phyloP scores from a whole-genome alignment of 306 rosid genomes.

The Lathyrus tuberosus region DNA sequence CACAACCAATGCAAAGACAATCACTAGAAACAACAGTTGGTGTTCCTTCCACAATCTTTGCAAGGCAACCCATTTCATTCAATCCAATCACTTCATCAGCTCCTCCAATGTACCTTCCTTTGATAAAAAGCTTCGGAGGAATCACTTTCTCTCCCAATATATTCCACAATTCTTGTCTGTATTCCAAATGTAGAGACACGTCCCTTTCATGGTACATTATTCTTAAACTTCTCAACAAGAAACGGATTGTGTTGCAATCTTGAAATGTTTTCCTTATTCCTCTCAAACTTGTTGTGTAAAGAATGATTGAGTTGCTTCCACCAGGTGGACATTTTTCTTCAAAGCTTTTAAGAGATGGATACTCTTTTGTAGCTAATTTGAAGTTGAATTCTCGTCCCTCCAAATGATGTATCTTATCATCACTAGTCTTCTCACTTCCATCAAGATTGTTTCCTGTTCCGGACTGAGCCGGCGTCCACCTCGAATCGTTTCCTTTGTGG shows the following conservation, averaged over 20 bases:
- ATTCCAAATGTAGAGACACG: slow-evolving; percentile 77
- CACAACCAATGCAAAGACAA: slow-evolving; percentile 65
- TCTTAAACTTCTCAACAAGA: slow-evolving; percentile 73
- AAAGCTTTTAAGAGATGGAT: slow-evolving; percentile 57
- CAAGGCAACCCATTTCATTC: slow-evolving; percentile 83
- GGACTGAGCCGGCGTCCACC: not conserved
- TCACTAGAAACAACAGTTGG: slow-evolving; percentile 38
- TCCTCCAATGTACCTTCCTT: slow-evolving; percentile 91
- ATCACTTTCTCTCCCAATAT: slow-evolving; percentile 66
- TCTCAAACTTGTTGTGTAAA: slow-evolving; percentile 87
- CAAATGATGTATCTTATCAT: slow-evolving; percentile 47
- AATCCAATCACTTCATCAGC: slow-evolving; percentile 82
- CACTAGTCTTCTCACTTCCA: slow-evolving; percentile 37
- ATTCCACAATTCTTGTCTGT: slow-evolving; percentile 81
- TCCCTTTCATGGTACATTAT: slow-evolving; percentile 76
- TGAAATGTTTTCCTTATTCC: slow-evolving; percentile 85
- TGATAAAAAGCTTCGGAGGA: slow-evolving; percentile 89
- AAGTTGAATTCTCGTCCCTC: slow-evolving; percentile 42
- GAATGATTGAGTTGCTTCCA: slow-evolving; percentile 60
- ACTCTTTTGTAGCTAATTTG: slow-evolving; percentile 29
- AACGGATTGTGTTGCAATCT: slow-evolving; percentile 68
- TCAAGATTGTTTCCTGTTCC: slow-evolving; percentile 35
- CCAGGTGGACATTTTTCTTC: slow-evolving; percentile 83
- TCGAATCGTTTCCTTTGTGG: slow-evolving; percentile 29
- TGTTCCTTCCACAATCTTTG: slow-evolving; percentile 75